Percentiles rank a stretch among this genome's conserved stretches.
Evolutionary conservation across 1,139 yeast species (phyloP).

Genomic region (Kluyveromyces sp.): DNA sequence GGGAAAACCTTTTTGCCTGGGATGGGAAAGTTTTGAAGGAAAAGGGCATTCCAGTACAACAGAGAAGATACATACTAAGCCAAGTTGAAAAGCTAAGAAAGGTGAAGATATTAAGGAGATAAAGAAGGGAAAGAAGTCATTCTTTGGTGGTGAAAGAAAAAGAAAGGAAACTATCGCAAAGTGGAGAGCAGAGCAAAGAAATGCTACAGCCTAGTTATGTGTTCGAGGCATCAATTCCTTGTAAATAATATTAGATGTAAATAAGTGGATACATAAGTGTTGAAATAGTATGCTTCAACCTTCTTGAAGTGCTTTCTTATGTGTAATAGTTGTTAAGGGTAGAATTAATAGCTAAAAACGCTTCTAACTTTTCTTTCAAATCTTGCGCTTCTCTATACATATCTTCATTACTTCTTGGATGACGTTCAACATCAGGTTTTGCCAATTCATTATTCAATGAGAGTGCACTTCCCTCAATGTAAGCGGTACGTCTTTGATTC

Average conservation of each 20-base stretch:
- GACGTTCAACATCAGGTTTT: slow-evolving; percentile 44
- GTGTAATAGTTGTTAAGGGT: not conserved
- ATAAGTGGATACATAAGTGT: not conserved
- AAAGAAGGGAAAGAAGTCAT: slow-evolving; percentile 58
- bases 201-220: slow-evolving; percentile 21
- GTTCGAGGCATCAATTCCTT: slow-evolving; percentile 3
- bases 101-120: slow-evolving; percentile 51
- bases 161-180: slow-evolving; percentile 63
- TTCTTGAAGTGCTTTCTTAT: not conserved
- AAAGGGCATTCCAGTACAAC: slow-evolving; percentile 69
- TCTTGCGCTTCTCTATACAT: slow-evolving; percentile 61
- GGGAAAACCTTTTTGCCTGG: slow-evolving; percentile 59
- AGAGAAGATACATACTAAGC: slow-evolving; percentile 54
- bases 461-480: slow-evolving; percentile 21
- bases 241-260: slow-evolving; percentile 5
- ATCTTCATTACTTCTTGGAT: slow-evolving; percentile 45
- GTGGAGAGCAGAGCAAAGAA: slow-evolving; percentile 54
- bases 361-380: slow-evolving; percentile 26
- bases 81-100: slow-evolving; percentile 42
- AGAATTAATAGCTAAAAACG: slow-evolving; percentile 4
- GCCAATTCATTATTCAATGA: slow-evolving; percentile 31
- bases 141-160: slow-evolving; percentile 86
- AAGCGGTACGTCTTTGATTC: slow-evolving; percentile 24
- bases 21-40: slow-evolving; percentile 55
- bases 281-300: not conserved